Evolutionary conservation across 2,329 filamentous ascomycete genomes (phyloP).

Genomic region (Bipolaris oryzae): DNA sequence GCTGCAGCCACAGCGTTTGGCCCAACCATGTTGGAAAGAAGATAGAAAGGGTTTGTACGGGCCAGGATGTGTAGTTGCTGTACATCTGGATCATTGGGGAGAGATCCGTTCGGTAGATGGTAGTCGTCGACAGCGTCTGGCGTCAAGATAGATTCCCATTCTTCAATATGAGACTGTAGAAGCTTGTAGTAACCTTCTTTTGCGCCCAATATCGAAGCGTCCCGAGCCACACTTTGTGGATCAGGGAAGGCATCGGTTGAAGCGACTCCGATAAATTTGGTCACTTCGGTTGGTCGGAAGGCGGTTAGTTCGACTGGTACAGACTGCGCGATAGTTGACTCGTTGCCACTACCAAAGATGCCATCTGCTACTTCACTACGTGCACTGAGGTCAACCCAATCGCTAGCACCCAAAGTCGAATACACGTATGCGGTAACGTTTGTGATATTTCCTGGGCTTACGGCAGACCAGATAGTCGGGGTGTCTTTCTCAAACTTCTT

Average conservation of each 20-base stretch:
- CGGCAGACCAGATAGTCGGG: constrained; percentile 66
- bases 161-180: constrained; percentile 61
- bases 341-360: constrained; percentile 60
- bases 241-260: constrained; percentile 70
- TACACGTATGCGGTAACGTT: constrained; percentile 68
- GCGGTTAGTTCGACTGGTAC: constrained; percentile 60
- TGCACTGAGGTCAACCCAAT: constrained; percentile 51
- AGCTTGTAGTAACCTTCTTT: constrained; percentile 62
- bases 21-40: constrained; percentile 62
- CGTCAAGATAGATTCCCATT: constrained; percentile 68
- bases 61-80: constrained; percentile 62
- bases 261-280: constrained; percentile 72
- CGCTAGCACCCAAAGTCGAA: constrained; percentile 58
- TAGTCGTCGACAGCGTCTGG: constrained; percentile 68
- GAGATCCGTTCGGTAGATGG: constrained; percentile 59
- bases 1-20: constrained; percentile 60
- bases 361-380: constrained; percentile 53
- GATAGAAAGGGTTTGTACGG: constrained; percentile 62
- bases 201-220: constrained; percentile 60
- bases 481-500: constrained; percentile 61
- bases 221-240: constrained; percentile 60
- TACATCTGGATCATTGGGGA: constrained; percentile 63
- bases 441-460: constrained; percentile 65
- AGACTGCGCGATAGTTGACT: constrained; percentile 69
- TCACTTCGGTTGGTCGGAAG: constrained; percentile 61